Evolutionary conservation across 164 flowering plant species (phyloP).

Genomic region (Magnolia changhungtana): DNA sequence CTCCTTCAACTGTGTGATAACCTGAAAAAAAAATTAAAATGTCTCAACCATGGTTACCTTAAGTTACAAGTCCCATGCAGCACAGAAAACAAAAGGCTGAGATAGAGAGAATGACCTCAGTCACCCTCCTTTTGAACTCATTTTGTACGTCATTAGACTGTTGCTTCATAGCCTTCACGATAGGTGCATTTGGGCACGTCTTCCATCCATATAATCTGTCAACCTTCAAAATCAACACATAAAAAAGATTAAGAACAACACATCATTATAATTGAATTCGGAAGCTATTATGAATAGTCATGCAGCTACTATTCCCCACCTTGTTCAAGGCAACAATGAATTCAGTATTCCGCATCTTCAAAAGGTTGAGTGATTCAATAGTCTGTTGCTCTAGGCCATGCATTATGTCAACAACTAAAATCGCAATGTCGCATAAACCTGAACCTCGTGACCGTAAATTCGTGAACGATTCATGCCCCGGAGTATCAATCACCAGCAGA

Average conservation of each 20-base stretch:
- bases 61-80: neutral
- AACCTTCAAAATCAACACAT: constrained; percentile 42
- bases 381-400: constrained; percentile 98
- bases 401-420: constrained; percentile 97
- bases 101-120: constrained; percentile 36
- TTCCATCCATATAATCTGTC: constrained; percentile 98
- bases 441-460: constrained; percentile 96
- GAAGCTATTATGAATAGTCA: neutral
- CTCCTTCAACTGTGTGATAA: constrained; percentile 77
- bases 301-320: constrained; percentile 31
- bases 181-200: constrained; percentile 74
- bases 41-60: neutral
- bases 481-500: constrained; percentile 91
- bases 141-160: constrained; percentile 76
- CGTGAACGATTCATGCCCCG: constrained; percentile 95
- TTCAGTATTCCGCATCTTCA: constrained; percentile 92
- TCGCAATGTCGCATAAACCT: constrained; percentile 95
- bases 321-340: constrained; percentile 94
- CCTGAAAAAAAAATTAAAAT: constrained; percentile 29
- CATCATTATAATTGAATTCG: neutral
- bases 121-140: constrained; percentile 78
- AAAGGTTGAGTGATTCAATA: constrained; percentile 89
- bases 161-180: constrained; percentile 68
- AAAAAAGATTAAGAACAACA: constrained; percentile 1
- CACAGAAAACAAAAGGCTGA: neutral